These are phyloP conservation scores for Panaeolus cyanescens DNA, from an alignment of 768 basidiomycete genomes.

Conservation along the genomic window DNA sequence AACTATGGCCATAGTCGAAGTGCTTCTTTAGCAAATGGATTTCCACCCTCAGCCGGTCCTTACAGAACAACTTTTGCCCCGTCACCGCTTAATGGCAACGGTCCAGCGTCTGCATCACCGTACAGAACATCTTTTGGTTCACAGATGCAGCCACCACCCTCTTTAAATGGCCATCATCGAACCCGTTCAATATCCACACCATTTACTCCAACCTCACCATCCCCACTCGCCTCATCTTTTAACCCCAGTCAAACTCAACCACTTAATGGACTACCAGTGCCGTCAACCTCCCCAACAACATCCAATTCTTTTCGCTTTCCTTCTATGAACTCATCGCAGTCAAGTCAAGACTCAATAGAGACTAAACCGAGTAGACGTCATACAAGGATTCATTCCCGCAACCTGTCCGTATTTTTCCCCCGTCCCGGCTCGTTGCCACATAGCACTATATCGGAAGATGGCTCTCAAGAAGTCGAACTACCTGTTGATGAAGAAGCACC, in stretches of 20 bases:
- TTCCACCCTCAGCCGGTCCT: conserved; percentile 29
- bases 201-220: conserved; percentile 49
- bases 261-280: conserved; percentile 11
- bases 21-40: conserved; percentile 7
- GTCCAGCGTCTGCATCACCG: conserved; percentile 26
- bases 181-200: conserved; percentile 53
- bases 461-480: conserved; percentile 51
- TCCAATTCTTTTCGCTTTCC: conserved; percentile 15
- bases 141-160: conserved; percentile 14
- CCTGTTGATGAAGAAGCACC: conserved; percentile 48
- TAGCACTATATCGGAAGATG: conserved; percentile 70
- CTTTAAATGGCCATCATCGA: conserved; percentile 37
- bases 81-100: conserved; percentile 21
- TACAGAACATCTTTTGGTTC: conserved; percentile 30
- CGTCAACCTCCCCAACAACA: conserved; percentile 12
- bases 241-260: conserved; percentile 23
- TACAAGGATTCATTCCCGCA: conserved; percentile 83
- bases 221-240: conserved; percentile 46
- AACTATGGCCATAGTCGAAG: conserved; percentile 12
- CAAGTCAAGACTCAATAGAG: conserved; percentile 2
- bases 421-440: conserved; percentile 66
- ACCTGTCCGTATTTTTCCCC: conserved; percentile 91
- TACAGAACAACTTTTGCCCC: conserved; percentile 28
- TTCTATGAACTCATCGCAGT: conserved; percentile 20
- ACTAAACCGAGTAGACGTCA: conserved; percentile 46